Percentiles rank a stretch among this genome's conserved stretches.
Conservation (phyloP, 139 green algal genomes). For the Nannochloris sp. region DNA sequence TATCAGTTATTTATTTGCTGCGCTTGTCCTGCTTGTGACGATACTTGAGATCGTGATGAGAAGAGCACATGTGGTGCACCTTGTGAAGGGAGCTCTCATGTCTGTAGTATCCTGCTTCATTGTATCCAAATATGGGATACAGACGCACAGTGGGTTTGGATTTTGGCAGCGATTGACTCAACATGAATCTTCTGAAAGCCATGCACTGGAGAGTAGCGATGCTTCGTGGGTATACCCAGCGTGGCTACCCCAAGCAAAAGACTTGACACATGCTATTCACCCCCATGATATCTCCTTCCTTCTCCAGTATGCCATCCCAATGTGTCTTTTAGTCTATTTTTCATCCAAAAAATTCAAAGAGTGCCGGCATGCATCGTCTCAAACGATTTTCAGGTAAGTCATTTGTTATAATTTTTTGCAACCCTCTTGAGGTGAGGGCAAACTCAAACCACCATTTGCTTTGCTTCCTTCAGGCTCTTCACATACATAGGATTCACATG, state of each 20-base stretch:
- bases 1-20: background rate
- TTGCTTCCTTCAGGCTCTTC: too few relatives aligned
- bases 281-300: background rate
- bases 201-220: background rate
- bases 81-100: background rate
- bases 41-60: too few relatives aligned
- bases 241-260: background rate
- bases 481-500: too few relatives aligned
- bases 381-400: too few relatives aligned
- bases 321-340: background rate
- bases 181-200: constrained; percentile 10
- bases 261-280: background rate
- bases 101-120: background rate
- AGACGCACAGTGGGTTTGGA: constrained; percentile 12
- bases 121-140: background rate
- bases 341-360: background rate
- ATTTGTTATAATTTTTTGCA: too few relatives aligned
- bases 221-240: too few relatives aligned
- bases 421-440: too few relatives aligned
- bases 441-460: too few relatives aligned
- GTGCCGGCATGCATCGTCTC: too few relatives aligned
- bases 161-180: constrained; percentile 27
- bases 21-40: too few relatives aligned
- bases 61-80: background rate
- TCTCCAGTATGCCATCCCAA: background rate